phyloP scores from a whole-genome alignment of 108 stramenopile species.

The Schizochytrium sp. region DNA sequence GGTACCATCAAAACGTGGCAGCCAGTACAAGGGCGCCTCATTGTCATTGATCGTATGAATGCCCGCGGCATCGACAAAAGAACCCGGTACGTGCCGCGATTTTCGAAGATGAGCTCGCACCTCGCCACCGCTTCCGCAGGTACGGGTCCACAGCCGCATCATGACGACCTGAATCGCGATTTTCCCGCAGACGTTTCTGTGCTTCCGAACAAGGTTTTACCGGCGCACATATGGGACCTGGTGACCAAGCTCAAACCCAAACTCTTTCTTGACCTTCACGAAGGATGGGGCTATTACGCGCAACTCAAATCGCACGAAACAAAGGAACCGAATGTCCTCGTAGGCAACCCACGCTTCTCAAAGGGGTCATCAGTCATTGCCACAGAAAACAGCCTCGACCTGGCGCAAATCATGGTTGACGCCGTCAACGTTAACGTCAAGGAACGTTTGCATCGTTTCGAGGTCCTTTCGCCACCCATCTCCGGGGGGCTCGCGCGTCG shows the following conservation, averaged over 20 bases:
- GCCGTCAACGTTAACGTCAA: not conserved
- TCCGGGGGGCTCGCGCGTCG: not conserved
- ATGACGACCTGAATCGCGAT: not conserved
- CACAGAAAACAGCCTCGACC: not conserved
- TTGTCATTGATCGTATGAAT: not conserved
- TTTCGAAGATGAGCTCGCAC: not conserved
- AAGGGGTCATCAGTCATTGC: not conserved
- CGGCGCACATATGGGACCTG: not conserved
- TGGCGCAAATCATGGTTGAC: not conserved
- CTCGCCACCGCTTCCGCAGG: not conserved
- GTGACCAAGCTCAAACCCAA: not conserved
- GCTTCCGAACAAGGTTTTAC: not conserved
- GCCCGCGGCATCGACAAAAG: not conserved
- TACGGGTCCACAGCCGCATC: not conserved
- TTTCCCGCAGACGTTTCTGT: not conserved
- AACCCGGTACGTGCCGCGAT: not conserved
- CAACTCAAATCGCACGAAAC: not conserved
- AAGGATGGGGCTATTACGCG: conserved; percentile 7
- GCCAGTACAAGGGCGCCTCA: not conserved
- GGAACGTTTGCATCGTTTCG: not conserved
- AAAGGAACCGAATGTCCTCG: not conserved
- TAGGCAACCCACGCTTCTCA: not conserved
- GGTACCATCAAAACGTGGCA: not conserved
- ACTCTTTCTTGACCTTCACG: conserved; percentile 7
- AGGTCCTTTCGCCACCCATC: conserved; percentile 3